A percentile compares a stretch with the other conserved stretches of the same genome.
Evolutionary conservation across 2,329 filamentous ascomycete genomes (phyloP).

Genomic region (Penicillium sp.): DNA sequence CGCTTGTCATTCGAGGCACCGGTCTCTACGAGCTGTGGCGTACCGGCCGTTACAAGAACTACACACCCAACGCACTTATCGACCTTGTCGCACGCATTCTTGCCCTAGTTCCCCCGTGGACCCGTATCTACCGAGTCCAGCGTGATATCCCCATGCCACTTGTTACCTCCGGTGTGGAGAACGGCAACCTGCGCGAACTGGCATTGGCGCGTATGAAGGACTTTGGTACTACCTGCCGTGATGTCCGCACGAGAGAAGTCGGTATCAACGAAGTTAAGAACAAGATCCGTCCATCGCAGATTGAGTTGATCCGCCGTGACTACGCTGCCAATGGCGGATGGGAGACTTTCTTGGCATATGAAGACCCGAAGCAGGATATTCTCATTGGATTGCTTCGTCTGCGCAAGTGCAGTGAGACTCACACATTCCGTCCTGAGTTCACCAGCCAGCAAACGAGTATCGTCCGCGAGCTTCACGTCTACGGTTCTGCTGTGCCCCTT

Average conservation of each 20-base stretch:
- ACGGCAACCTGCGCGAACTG: constrained; percentile 90
- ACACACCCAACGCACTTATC: constrained; percentile 94
- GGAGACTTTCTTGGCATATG: constrained; percentile 98
- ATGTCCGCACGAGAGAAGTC: constrained; percentile 93
- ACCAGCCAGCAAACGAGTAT: constrained; percentile 83
- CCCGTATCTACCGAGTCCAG: constrained; percentile 96
- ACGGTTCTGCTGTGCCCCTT: constrained; percentile 94
- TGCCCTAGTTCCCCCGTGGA: constrained; percentile 94
- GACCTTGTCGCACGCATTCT: constrained; percentile 96
- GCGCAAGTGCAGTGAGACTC: constrained; percentile 84
- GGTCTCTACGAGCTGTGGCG: constrained; percentile 97
- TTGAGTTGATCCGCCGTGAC: constrained; percentile 90
- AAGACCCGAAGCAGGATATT: constrained; percentile 98
- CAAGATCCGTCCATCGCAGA: constrained; percentile 94
- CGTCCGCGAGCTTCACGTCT: constrained; percentile 92
- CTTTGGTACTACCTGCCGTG: constrained; percentile 93
- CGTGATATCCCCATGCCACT: constrained; percentile 99
- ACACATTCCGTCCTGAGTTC: constrained; percentile 89
- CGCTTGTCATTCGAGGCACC: constrained; percentile 92
- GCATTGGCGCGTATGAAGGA: constrained; percentile 98
- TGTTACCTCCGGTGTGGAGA: constrained; percentile 97
- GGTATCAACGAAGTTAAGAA: constrained; percentile 99
- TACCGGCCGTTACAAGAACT: constrained; percentile 96
- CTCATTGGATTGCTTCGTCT: constrained; percentile 85
- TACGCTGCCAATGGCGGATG: constrained; percentile 95